Conservation (phyloP, 768 basidiomycete species). For the Leccinum barrowsii region DNA sequence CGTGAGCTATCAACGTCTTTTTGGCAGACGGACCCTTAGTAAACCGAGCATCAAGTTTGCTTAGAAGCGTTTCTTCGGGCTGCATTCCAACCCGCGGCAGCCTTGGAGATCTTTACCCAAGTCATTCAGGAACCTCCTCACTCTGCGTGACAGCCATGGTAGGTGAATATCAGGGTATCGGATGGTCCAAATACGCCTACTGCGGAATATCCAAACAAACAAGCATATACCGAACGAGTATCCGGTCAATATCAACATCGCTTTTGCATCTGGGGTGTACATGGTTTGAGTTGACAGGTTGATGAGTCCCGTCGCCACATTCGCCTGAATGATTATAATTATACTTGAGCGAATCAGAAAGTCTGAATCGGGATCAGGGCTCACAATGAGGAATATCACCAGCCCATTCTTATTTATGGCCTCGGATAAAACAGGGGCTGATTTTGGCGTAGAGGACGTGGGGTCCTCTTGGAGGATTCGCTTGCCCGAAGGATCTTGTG, state of each 20-base stretch:
- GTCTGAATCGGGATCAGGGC: constrained; percentile 28
- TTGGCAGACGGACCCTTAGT: too few species aligned
- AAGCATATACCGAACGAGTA: constrained; percentile 61
- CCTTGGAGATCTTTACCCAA: constrained; percentile 58
- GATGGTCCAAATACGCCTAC: constrained; percentile 33
- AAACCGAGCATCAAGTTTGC: neutral
- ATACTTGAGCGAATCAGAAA: neutral
- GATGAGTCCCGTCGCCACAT: constrained; percentile 79
- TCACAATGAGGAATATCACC: constrained; percentile 73
- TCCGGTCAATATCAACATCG: constrained; percentile 56
- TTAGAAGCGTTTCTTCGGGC: constrained; percentile 35
- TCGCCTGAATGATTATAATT: constrained; percentile 55
- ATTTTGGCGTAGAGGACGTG: constrained; percentile 13
- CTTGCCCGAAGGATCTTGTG: constrained; percentile 22
- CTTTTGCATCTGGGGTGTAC: constrained; percentile 55
- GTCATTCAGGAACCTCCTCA: constrained; percentile 52
- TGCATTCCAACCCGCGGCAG: constrained; percentile 57
- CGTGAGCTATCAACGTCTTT: too few species aligned
- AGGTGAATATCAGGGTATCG: neutral
- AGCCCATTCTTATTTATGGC: constrained; percentile 84
- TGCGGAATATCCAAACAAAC: constrained; percentile 56
- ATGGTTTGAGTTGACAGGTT: constrained; percentile 82
- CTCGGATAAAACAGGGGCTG: constrained; percentile 57
- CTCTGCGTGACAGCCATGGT: constrained; percentile 34
- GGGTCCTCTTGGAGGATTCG: constrained; percentile 26